Conservation (phyloP, 495 filamentous ascomycete genomes). For the Talaromyces wortmannii region DNA sequence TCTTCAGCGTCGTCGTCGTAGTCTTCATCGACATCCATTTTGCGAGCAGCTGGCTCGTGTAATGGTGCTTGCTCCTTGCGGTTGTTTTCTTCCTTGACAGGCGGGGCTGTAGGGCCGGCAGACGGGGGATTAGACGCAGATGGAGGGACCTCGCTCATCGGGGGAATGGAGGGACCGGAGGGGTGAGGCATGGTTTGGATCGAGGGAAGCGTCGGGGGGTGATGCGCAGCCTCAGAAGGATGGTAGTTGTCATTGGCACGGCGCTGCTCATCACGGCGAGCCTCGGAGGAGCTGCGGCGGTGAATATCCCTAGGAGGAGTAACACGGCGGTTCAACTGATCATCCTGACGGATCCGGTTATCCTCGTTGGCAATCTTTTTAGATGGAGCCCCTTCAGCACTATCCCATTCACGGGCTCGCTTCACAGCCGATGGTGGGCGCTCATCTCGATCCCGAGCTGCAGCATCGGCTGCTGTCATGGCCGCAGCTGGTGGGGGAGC, state of each 20-base stretch:
- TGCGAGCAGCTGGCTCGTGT: slow-evolving; percentile 77
- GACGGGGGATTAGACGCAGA: slow-evolving; percentile 55
- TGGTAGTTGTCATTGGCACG: slow-evolving; percentile 72
- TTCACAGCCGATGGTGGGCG: slow-evolving; percentile 76
- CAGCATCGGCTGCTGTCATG: slow-evolving; percentile 65
- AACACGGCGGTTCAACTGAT: slow-evolving; percentile 68
- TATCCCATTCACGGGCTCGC: slow-evolving; percentile 85
- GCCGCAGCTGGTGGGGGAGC: slow-evolving; percentile 70
- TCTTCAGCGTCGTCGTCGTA: slow-evolving; percentile 87
- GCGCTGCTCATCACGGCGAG: slow-evolving; percentile 60
- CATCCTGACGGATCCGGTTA: slow-evolving; percentile 75
- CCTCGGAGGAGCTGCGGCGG: slow-evolving; percentile 74
- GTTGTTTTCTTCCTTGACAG: slow-evolving; percentile 37
- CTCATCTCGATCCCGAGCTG: slow-evolving; percentile 75
- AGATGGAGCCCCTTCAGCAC: slow-evolving; percentile 53
- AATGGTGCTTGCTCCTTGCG: slow-evolving; percentile 50
- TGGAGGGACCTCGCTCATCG: slow-evolving; percentile 48
- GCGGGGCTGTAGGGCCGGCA: slow-evolving; percentile 34
- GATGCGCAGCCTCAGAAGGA: slow-evolving; percentile 86
- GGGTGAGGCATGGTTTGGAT: slow-evolving; percentile 68
- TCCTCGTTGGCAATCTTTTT: slow-evolving; percentile 91
- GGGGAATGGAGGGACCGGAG: slow-evolving; percentile 38
- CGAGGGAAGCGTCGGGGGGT: slow-evolving; percentile 65
- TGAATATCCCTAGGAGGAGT: slow-evolving; percentile 66
- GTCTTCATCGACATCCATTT: slow-evolving; percentile 96